Base-by-base conservation (phyloP, 345 rosid genomes). In the Aethionema arabicum region DNA sequence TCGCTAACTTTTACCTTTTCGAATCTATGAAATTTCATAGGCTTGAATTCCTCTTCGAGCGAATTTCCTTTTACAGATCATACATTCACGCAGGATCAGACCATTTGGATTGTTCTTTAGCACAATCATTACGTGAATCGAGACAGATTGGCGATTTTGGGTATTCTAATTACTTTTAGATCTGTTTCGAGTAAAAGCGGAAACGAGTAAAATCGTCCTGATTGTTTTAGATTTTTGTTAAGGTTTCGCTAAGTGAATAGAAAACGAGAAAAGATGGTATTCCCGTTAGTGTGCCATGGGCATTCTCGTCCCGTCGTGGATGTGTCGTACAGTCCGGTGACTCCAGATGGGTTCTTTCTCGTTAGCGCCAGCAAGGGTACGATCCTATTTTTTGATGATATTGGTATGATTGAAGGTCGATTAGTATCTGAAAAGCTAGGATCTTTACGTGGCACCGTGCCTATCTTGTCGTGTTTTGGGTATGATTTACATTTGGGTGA, bases 221-320 rank as follows among this genome's bases (percentile, higher is more conserved):
- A 56, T 11, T 63, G 59, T 40, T 56, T 21, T 32, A 16, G 52
- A 32, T 56, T 56, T 35, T 48, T 36, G 33, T 47, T 59, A 51
- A 44, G 67, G 16, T 29, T 59, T 11, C 43, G 15, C 36, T 21
- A 21, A 53, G 68, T 54, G 52, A 44, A 81, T 79, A 85, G 77
- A 84, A 14, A 79, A 85, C 77, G 59, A 72, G 59, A 72, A 66
- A 78, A 72, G 61, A 76, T 83, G 68, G 80, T 79, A 0, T 84
- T 74, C 62, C 95, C 95, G 7, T 74, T 87, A 72, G 87, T 87
- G 6, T 87, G 91, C 79, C 95, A 87, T 46, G 91, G 91, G 7
- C 95, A 87, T 80, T 87, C 95, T 12, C 84, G 91, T 52, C 95
- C 95, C 7, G 91, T 87, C 21, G 91, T 87, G 52, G 91, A 79